phyloP scores from a whole-genome alignment of 1,284 basidiomycete species.

The Schizophyllum commune region DNA sequence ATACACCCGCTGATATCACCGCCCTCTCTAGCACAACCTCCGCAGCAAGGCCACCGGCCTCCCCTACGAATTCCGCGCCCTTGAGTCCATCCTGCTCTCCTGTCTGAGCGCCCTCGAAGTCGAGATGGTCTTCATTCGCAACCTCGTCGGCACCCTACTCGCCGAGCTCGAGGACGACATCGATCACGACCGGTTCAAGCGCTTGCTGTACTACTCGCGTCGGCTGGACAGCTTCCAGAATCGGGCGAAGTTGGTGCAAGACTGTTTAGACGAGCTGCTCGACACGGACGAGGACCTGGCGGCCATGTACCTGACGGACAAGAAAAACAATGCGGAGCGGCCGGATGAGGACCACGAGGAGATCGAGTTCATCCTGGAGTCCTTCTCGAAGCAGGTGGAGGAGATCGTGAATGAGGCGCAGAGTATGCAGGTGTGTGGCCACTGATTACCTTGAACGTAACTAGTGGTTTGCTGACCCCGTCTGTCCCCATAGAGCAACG shows the following conservation, averaged over 20 bases:
- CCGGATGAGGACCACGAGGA: constrained; percentile 82
- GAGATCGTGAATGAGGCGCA: constrained; percentile 93
- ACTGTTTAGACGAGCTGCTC: constrained; percentile 84
- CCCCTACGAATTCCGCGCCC: constrained; percentile 81
- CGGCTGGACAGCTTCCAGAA: constrained; percentile 84
- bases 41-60: constrained; percentile 58
- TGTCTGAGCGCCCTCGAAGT: constrained; percentile 87
- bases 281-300: constrained; percentile 91
- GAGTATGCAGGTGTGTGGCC: constrained; percentile 62
- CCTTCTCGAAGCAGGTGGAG: constrained; percentile 92
- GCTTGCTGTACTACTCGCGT: constrained; percentile 84
- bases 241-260: constrained; percentile 79
- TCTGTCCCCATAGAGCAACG: constrained; percentile 59
- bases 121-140: constrained; percentile 86
- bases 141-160: constrained; percentile 81
- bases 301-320: constrained; percentile 87
- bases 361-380: constrained; percentile 87
- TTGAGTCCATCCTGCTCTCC: constrained; percentile 86
- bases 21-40: constrained; percentile 59
- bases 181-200: constrained; percentile 86
- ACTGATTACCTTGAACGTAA: not conserved
- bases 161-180: constrained; percentile 91
- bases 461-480: constrained; percentile 2
- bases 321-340: constrained; percentile 51
- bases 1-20: constrained; percentile 4